phyloP scores from a whole-genome alignment of 495 filamentous ascomycete genomes.

The Aspergillus indologenus region DNA sequence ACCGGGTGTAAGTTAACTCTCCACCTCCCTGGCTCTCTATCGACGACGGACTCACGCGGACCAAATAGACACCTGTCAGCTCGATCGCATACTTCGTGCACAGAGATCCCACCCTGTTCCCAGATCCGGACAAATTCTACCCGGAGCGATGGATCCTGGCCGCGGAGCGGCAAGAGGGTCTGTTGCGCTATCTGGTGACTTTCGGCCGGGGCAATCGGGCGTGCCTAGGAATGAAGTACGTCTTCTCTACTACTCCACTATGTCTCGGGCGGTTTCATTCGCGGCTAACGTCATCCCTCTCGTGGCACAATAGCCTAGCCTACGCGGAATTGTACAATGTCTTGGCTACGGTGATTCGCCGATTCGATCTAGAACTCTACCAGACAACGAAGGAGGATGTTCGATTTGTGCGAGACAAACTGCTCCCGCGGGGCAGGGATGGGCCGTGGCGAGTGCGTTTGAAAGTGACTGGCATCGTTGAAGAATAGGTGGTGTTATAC shows the following conservation, averaged over 20 bases:
- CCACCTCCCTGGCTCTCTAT: conserved; percentile 7
- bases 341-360: conserved; percentile 34
- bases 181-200: conserved; percentile 36
- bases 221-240: conserved; percentile 48
- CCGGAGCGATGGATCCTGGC: conserved; percentile 50
- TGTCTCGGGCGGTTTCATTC: not conserved
- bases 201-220: conserved; percentile 45
- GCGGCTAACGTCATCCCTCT: not conserved
- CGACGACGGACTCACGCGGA: conserved; percentile 25
- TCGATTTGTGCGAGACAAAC: conserved; percentile 22
- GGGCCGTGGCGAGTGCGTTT: not conserved
- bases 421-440: not conserved
- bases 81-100: conserved; percentile 49
- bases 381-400: conserved; percentile 38
- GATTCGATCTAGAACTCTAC: conserved; percentile 36
- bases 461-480: not conserved
- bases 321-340: conserved; percentile 38
- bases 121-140: conserved; percentile 40
- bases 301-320: conserved; percentile 29
- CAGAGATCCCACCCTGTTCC: conserved; percentile 45
- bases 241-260: not conserved
- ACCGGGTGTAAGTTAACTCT: conserved; percentile 28
- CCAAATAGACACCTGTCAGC: conserved; percentile 33
- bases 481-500: too few species aligned
- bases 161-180: conserved; percentile 16